Conservation (phyloP, 805 yeast genomes). For the Cyberlindnera galapagoensis region DNA sequence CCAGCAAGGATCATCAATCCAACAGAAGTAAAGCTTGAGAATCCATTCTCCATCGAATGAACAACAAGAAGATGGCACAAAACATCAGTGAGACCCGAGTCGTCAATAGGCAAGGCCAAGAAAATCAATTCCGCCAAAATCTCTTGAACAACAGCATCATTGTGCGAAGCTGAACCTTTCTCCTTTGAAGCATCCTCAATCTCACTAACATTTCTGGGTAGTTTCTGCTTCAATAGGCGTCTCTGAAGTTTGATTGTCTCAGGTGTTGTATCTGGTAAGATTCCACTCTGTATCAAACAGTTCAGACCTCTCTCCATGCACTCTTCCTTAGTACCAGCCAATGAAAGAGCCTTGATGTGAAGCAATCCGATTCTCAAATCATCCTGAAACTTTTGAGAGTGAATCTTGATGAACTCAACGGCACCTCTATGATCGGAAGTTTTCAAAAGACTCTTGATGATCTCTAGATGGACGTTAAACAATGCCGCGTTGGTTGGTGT, state of each 20-base stretch:
- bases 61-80: slow-evolving; percentile 29
- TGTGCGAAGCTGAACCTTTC: slow-evolving; percentile 23
- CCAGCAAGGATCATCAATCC: slow-evolving; percentile 36
- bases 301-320: slow-evolving; percentile 23
- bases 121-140: slow-evolving; percentile 33
- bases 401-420: slow-evolving; percentile 29
- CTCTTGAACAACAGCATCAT: slow-evolving; percentile 31
- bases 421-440: slow-evolving; percentile 29
- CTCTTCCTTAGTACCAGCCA: slow-evolving; percentile 8
- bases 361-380: slow-evolving; percentile 29
- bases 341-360: slow-evolving; percentile 28
- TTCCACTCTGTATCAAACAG: slow-evolving; percentile 31
- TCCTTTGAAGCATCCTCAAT: slow-evolving; percentile 24
- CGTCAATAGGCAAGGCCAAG: slow-evolving; percentile 26
- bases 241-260: slow-evolving; percentile 21
- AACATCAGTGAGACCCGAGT: slow-evolving; percentile 25
- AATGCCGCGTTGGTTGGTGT: slow-evolving; percentile 1
- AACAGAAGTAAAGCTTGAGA: slow-evolving; percentile 32
- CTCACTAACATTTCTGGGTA: slow-evolving; percentile 25
- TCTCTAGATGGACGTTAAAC: slow-evolving; percentile 12
- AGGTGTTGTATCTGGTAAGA: slow-evolving; percentile 27
- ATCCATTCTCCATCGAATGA: slow-evolving; percentile 34
- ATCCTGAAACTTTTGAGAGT: slow-evolving; percentile 25
- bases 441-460: slow-evolving; percentile 19
- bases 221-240: slow-evolving; percentile 20